Evolutionary conservation across 1,139 yeast species (phyloP).

Genomic region (Wickerhamomyces sp.): DNA sequence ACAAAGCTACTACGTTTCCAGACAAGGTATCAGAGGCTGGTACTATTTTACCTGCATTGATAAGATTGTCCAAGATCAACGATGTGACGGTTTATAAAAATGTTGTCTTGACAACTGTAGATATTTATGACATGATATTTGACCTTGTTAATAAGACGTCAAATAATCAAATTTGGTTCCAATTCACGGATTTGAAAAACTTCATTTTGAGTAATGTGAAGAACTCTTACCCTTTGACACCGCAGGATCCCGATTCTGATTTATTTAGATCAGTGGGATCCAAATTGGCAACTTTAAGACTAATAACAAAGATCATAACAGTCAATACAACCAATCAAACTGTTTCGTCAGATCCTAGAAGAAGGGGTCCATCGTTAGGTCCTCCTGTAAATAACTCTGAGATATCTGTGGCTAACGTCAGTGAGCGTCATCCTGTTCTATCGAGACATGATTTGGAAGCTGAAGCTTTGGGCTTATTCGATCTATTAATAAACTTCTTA

Average conservation of each 20-base stretch:
- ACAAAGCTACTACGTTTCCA: constrained; percentile 25
- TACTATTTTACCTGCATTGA: constrained; percentile 25
- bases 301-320: constrained; percentile 66
- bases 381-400: constrained; percentile 25
- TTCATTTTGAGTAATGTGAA: constrained; percentile 30
- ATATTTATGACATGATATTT: constrained; percentile 30
- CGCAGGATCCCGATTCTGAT: constrained; percentile 39
- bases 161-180: constrained; percentile 28
- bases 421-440: constrained; percentile 64
- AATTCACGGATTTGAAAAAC: constrained; percentile 27
- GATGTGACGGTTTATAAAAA: constrained; percentile 29
- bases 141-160: constrained; percentile 37
- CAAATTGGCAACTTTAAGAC: constrained; percentile 65
- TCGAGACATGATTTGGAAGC: constrained; percentile 53
- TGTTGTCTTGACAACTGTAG: constrained; percentile 28
- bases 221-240: constrained; percentile 27
- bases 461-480: constrained; percentile 69
- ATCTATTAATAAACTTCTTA: constrained; percentile 54
- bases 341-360: constrained; percentile 20
- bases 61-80: constrained; percentile 14
- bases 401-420: constrained; percentile 56
- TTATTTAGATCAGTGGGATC: constrained; percentile 53
- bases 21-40: constrained; percentile 42
- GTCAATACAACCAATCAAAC: constrained; percentile 53
- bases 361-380: constrained; percentile 19